Evolutionary conservation across 2,329 filamentous ascomycete species (phyloP), one percentile per base, ranked within the genome.

Genomic region (Xylaria sp.): DNA sequence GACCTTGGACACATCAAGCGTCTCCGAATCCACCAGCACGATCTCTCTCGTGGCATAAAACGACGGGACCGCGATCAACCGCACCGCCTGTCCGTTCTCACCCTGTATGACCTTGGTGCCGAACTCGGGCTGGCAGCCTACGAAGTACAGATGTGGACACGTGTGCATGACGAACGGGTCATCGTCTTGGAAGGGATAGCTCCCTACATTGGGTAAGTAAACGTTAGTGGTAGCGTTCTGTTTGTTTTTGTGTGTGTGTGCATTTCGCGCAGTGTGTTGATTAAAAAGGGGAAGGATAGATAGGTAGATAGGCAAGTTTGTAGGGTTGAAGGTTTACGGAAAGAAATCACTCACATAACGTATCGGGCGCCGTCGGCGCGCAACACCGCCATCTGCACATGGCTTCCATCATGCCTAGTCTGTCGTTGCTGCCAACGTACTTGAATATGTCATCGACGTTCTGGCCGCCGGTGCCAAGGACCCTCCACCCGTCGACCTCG

Each of bases 321-420:
- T 42, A 42, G 13, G 16, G 37, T 10, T 12, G 27, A 35, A n/a
- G 23, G 16, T 16, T n/a, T 2, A n/a, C 8, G 25, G 27, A n/a
- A 2, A 18, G 25, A 29, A 61, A 47, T 5, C 65, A 84, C 92
- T 85, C 85, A 95, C 94, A 97, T 51, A 99, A 79, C 0, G 97
- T 99, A 80, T 99, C 97, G 0, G 97, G 96, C 1, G 96, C 96
- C 0, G 96, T 99, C 1, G 96, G 96, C 5, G 96, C 96, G 72
- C 90, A 90, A 77, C 93, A 93, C 70, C 96, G 88, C 96, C 96
- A 99, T 68, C 94, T 87, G 73, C 97, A 90, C 89, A 97, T 96
- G 66, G 91, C 91, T 81, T 98, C 96, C 92, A 98, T 96, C 87
- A 98, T 93, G 55, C 91, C 91, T 29, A 98, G 78, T 23, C 94